Base-by-base conservation (phyloP, 495 filamentous ascomycete species). In the Baudoinia panamericana region DNA sequence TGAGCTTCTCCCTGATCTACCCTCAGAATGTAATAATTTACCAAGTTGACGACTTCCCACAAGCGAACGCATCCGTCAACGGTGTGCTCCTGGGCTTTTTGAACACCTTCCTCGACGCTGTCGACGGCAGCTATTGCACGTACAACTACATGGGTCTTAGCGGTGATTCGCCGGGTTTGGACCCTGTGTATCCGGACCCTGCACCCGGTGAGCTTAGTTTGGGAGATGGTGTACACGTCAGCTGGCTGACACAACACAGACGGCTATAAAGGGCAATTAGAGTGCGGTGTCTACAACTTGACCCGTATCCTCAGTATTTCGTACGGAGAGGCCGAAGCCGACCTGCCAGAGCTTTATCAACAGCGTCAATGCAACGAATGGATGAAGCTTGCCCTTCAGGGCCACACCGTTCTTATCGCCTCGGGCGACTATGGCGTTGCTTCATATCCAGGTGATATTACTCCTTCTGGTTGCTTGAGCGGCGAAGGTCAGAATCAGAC, bases 311-410 rank as follows among this genome's bases (percentile, higher is more conserved):
- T 53, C 31, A 23, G n/a, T 11, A 34, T 39, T 9, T 41, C 40
- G 4, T 53, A 49, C 22, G 45, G 44, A 12, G 22, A 32, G 21
- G 20, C 30, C 16, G 53, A 56, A 23, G 31, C 13, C 17, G 42
- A 53, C 20, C 12, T 52, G 2, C 33, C 50, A 2, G 6, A 30
- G 8, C 4, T 7, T 10, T 53, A 53, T 24, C 13, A 27, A 10
- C n/a, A 33, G 20, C 27, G 53, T 7, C 48, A 52, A 27, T 56
- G 53, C 46, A 43, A 47, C 22, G 53, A 55, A 26, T 41, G 36
- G 41, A 48, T 56, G 48, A 56, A 56, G 36, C 41, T 56, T 11
- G 46, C 28, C 10, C 28, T 56, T 11, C 50, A 53, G 28, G 53
- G 53, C 21, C 46, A 49, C 25, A 46, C 50, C 19, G 30, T 56